These are phyloP conservation scores for Catharanthus roseus DNA, from an alignment of 257 asterid species.

Conservation along the genomic window DNA sequence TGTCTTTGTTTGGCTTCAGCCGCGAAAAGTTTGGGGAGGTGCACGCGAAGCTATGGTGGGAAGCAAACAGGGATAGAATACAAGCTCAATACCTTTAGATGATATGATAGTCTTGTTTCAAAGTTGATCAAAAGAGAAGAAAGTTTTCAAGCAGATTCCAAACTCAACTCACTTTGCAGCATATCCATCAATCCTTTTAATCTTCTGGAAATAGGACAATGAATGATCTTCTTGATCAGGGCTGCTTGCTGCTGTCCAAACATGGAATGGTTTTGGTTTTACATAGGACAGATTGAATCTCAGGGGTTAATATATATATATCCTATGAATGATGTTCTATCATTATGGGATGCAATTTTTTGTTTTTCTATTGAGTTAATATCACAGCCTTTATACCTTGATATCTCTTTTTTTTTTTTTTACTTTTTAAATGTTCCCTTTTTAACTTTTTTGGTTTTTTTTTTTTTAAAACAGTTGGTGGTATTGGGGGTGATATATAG, in stretches of 20 bases:
- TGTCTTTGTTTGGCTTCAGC: constrained; percentile 35
- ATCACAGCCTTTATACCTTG: constrained; percentile 9
- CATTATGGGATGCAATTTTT: constrained; percentile 13
- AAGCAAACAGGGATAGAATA: constrained; percentile 87
- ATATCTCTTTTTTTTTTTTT: constrained; percentile 12
- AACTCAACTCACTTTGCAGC: no score
- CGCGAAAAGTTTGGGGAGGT: constrained; percentile 88
- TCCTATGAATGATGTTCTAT: background rate
- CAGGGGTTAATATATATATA: no score
- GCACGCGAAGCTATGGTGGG: constrained; percentile 95
- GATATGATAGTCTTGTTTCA: background rate
- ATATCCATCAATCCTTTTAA: no score
- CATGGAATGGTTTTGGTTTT: background rate
- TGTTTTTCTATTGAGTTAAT: background rate
- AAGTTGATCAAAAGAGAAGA: no score
- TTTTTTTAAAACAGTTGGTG: constrained; percentile 2
- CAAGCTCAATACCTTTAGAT: constrained; percentile 70
- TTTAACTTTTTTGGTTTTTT: background rate
- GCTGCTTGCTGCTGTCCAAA: no score
- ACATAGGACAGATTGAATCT: constrained; percentile 3
- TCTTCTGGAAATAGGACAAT: no score
- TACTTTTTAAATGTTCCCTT: background rate
- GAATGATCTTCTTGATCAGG: no score
- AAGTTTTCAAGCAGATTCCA: no score
- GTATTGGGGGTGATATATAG: no score